Base-by-base conservation (phyloP, 352 stramenopile genomes). In the Pythium volutum region DNA sequence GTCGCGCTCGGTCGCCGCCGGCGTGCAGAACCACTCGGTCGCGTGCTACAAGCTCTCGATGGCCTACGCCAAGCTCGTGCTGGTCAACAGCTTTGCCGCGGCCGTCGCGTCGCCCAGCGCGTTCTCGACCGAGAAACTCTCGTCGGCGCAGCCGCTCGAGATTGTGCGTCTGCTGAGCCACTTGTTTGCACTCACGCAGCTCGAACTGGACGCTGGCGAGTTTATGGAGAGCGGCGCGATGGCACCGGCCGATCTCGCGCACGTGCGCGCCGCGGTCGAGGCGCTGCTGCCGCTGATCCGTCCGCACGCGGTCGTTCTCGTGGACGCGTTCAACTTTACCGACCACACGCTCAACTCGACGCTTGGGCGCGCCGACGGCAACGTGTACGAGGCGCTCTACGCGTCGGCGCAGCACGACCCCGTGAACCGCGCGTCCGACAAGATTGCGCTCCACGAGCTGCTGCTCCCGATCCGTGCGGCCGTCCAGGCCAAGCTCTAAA, bases 281-380 rank as follows among this genome's bases (percentile, higher is more conserved):
- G 60, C 66, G 31, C 62, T 89, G 23, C 75, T 89, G 20, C 47
- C 45, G 22, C 71, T 74, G 27, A 70, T 92, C 42, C 81, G 82
- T 10, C 71, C 73, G 10, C 76, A 94, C 53, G 84, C 81, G 18
- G 81, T 94, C 39, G 71, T 71, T 48, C 77, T 92, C 27, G 79
- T 85, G 33, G 82, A 94, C 39, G 79, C 77, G 22, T 94, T 90
- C 69, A 87, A 91, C 66, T 91, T 92, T 62, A 85, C 79, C 12
- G 84, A 92, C 64, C 69, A 82, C 55, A 38, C 58, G 48, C 59
- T 94, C 43, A 94, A 92, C 76, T 88, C 82, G 67, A 78, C 77
- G 27, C 67, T 94, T 27, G 85, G 85, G 25, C 77, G 81, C 55
- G 84, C 78, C 51, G 79, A 93, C 53, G 85, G 83, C 23, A 76